Base-by-base conservation (phyloP, 176 grass and related monocot species). In the Metroxylon sagu region DNA sequence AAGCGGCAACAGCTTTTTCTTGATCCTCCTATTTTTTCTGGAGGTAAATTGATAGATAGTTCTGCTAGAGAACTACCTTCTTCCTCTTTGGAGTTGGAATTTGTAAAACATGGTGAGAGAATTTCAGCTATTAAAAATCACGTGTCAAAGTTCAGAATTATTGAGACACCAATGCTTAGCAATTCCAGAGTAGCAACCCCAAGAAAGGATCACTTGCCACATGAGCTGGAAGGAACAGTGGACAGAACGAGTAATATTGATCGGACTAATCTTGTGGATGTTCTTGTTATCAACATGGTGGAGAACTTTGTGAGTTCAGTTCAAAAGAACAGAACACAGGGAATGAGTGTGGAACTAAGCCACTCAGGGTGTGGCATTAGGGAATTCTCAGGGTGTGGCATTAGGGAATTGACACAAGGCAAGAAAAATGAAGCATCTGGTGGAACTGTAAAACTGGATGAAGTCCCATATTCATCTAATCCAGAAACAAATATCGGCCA, bases 61-160 rank as follows among this genome's bases (percentile, higher is more conserved):
- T 27, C 54, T 61, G 28, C 48, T 43, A 28, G 55, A 25, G 48
- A 60, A 48, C 61, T 53, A 26, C 55, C 19, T 16, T 29, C 25
- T 66, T 60, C 48, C 43, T 73, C 71, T 49, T 79, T 87, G 53
- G 64, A 71, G 48, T 64, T 65, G 18, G 77, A 85, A 39, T 60
- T 87, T 54, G 65, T 39, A 64, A 78, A 68, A 51, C 80, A 79
- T 81, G 66, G 12, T 29, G 66, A 90, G 48, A 79, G 57, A 73
- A 85, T 87, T 69, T 82, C 74, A 71, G 68, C 67, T 62, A 79
- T 90, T 25, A 61, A 76, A 10, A 63, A 75, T 63, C 55, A 10
- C 54, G 43, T 71, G 27, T 75, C 71, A 35, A 80, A 73, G 29
- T 59, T 60, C 19, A 77, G 26, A 35, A 56, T 48, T 73, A 48